Percentiles rank a stretch among this genome's conserved stretches.
Conservation (phyloP, 345 rosid species). For the Corchorus capsularis region DNA sequence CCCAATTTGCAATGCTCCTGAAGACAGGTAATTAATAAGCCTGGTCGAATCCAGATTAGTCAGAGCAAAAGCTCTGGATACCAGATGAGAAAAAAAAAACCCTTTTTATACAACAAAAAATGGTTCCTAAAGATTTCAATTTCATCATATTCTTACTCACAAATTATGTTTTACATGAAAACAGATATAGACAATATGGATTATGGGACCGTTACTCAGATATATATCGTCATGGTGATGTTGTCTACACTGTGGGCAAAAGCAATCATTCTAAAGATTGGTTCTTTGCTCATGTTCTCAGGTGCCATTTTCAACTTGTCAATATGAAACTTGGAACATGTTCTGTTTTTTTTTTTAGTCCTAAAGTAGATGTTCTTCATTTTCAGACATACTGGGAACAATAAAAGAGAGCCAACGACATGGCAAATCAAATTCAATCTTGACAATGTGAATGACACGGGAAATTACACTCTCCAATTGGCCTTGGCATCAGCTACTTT, state of each 20-base stretch:
- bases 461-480: constrained; percentile 60
- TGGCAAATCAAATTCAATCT: constrained; percentile 66
- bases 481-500: constrained; percentile 71
- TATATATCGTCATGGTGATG: constrained; percentile 55
- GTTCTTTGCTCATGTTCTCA: constrained; percentile 80
- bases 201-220: constrained; percentile 68
- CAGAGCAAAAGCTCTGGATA: too few relatives aligned
- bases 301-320: constrained; percentile 38
- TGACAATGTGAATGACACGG: constrained; percentile 23
- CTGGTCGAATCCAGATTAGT: too few relatives aligned
- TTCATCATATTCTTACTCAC: background rate
- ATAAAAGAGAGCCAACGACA: constrained; percentile 46
- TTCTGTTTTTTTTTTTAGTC: background rate
- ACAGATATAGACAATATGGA: constrained; percentile 82
- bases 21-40: too few relatives aligned
- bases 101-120: too few relatives aligned
- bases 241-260: constrained; percentile 43
- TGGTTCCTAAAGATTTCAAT: background rate
- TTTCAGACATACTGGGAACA: constrained; percentile 44
- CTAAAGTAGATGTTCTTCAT: background rate
- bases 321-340: background rate
- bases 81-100: too few relatives aligned
- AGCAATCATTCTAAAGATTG: constrained; percentile 57
- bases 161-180: background rate
- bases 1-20: constrained; percentile 28